Evolutionary conservation across 2,329 filamentous ascomycete genomes (phyloP).

Genomic region (Ustulina deusta): DNA sequence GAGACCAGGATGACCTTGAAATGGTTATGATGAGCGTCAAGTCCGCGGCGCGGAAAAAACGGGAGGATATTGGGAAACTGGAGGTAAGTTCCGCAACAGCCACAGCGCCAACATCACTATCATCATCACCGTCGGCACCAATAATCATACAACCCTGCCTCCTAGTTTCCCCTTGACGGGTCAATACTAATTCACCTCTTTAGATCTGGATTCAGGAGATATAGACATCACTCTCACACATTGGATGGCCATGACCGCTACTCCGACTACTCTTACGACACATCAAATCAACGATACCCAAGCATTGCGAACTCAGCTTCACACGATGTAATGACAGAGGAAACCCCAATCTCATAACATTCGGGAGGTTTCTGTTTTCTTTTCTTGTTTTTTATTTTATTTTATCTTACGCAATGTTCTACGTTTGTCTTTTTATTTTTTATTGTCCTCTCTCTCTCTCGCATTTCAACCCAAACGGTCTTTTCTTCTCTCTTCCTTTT

Average conservation of each 20-base stretch:
- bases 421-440: conserved; percentile 1
- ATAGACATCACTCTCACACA: conserved; percentile 52
- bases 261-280: conserved; percentile 38
- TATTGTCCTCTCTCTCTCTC: conserved; percentile 12
- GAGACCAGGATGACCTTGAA: conserved; percentile 94
- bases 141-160: neutral
- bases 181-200: conserved; percentile 45
- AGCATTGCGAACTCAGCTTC: conserved; percentile 48
- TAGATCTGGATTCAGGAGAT: conserved; percentile 64
- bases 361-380: conserved; percentile 20
- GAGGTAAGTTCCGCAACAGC: conserved; percentile 73
- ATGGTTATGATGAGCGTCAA: conserved; percentile 81
- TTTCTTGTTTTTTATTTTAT: conserved; percentile 15
- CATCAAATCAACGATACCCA: conserved; percentile 51
- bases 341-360: conserved; percentile 35
- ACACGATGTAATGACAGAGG: conserved; percentile 50
- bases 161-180: neutral
- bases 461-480: conserved; percentile 10
- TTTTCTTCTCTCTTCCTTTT: neutral
- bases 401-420: conserved; percentile 24
- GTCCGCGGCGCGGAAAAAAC: conserved; percentile 76
- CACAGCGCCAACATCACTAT: neutral
- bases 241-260: conserved; percentile 37
- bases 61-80: conserved; percentile 89
- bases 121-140: neutral